A percentile compares a stretch with the other conserved stretches of the same genome.
Evolutionary conservation across 768 basidiomycete genomes (phyloP).

Genomic region (Fistulinella prunicolor): DNA sequence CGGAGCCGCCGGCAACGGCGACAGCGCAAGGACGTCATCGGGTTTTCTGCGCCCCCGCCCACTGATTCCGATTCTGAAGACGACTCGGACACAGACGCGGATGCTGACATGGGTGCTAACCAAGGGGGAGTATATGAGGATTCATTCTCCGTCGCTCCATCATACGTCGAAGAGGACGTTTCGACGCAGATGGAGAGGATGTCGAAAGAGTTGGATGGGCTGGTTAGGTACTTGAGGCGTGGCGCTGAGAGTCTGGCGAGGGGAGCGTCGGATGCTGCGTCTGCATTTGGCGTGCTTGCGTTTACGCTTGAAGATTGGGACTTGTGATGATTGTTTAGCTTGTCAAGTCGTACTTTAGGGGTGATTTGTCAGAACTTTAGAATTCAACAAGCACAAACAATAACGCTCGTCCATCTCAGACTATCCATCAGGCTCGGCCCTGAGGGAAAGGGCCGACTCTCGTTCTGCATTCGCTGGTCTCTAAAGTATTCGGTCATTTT

Average conservation of each 20-base stretch:
- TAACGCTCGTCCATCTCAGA: slow-evolving; percentile 13
- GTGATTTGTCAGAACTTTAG: slow-evolving; percentile 15
- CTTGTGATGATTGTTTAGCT: too few species aligned
- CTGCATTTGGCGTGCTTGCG: slow-evolving; percentile 67
- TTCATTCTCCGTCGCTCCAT: too few species aligned
- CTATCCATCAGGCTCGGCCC: slow-evolving; percentile 1
- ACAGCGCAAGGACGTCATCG: slow-evolving; percentile 56
- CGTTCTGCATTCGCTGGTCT: not conserved
- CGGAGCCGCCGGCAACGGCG: slow-evolving; percentile 58
- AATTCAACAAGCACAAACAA: slow-evolving; percentile 24
- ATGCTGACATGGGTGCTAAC: slow-evolving; percentile 30
- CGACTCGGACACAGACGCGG: slow-evolving; percentile 35
- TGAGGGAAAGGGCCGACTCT: not conserved
- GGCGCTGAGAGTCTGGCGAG: slow-evolving; percentile 69
- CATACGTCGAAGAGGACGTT: slow-evolving; percentile 47
- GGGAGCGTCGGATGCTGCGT: slow-evolving; percentile 54
- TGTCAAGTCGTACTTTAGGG: too few species aligned
- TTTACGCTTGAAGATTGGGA: slow-evolving; percentile 84
- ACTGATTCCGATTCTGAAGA: slow-evolving; percentile 25
- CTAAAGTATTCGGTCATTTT: not conserved
- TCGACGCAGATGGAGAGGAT: slow-evolving; percentile 56
- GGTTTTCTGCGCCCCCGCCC: slow-evolving; percentile 46
- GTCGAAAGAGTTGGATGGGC: slow-evolving; percentile 64
- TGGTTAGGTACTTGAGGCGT: slow-evolving; percentile 66
- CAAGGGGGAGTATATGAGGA: too few species aligned